These are phyloP conservation scores for Aureobasidium namibiae DNA, from an alignment of 2,329 filamentous ascomycete genomes.

Conservation along the genomic window DNA sequence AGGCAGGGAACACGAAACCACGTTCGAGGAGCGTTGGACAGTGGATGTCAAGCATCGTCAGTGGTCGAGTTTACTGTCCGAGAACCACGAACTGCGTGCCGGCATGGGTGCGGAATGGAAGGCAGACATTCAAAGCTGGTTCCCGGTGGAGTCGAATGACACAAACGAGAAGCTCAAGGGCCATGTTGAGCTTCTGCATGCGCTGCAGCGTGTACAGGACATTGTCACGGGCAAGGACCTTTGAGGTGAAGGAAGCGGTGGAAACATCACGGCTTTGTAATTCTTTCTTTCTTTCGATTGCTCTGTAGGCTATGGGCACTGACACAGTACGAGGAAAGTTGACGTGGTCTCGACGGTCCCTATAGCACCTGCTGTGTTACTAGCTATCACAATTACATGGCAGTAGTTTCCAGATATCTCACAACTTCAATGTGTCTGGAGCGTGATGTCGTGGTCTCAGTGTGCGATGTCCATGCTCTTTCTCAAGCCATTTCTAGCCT, in stretches of 20 bases:
- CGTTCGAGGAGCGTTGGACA: slow-evolving; percentile 23
- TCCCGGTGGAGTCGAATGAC: slow-evolving; percentile 18
- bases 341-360: neutral
- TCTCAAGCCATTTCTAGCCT: neutral
- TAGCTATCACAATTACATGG: neutral
- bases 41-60: slow-evolving; percentile 22
- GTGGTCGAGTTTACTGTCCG: slow-evolving; percentile 23
- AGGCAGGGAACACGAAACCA: slow-evolving; percentile 4
- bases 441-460: neutral
- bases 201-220: slow-evolving; percentile 16
- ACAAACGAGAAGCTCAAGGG: slow-evolving; percentile 14
- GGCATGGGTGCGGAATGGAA: slow-evolving; percentile 22
- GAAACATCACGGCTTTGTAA: neutral
- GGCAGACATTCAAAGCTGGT: slow-evolving; percentile 23
- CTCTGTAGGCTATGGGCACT: neutral
- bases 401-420: neutral
- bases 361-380: neutral
- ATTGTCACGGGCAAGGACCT: neutral
- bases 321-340: neutral
- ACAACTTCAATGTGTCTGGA: neutral
- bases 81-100: slow-evolving; percentile 23
- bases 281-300: neutral
- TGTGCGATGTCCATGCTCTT: neutral
- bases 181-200: slow-evolving; percentile 22
- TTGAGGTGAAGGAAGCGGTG: neutral